Base-by-base conservation (phyloP, 2,329 filamentous ascomycete species). In the Ascomycota sp. region DNA sequence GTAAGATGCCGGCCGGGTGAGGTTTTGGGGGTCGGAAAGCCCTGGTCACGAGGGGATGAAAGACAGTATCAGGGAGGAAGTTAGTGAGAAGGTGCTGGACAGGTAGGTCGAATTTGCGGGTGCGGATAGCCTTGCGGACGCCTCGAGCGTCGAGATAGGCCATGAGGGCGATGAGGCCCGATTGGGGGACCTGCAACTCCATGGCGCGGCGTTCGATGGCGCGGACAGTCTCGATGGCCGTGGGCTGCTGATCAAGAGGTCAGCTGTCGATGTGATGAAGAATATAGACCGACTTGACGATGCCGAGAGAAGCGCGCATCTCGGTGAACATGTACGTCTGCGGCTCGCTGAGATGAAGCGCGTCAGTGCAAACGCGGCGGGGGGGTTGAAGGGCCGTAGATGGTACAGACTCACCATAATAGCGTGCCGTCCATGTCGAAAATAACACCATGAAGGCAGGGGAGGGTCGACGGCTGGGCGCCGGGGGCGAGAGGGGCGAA, bases 351-450 rank as follows among this genome's bases (percentile, higher is more conserved):
- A 30, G 27, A 17, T 23, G 13, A 7, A 23, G 7, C 21, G 21
- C 7, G 10, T 23, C 7, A 7, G 21, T 23, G 21, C 21, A 7
- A 10, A 10, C 7, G 10, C 20, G 26, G 10, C 9, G 25, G 12
- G 11, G 8, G 11, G 15, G 25, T n/a, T 11, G 5, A 15, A 27
- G 12, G 8, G 7, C 25, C 25, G 20, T 19, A 9, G 11, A 27
- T 7, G 30, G 6, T 17, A 7, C 28, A 30, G 27, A 32, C 45
- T 39, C 23, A 91, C 85, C 77, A 94, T 35, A 95, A n/a, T n/a
- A n/a, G 55, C 17, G 86, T 98, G 4, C 86, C 86, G 51, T 98
- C 86, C 37, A 98, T 80, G 55, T 98, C 86, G 53, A 95, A 95
- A 10, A 95, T 63, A 2, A 76, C 54, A 4, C 72, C 72, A 35